A percentile compares a stretch with the other conserved stretches of the same genome.
Conservation (phyloP, 2,329 filamentous ascomycete species). For the Rhynchosporium secalis region DNA sequence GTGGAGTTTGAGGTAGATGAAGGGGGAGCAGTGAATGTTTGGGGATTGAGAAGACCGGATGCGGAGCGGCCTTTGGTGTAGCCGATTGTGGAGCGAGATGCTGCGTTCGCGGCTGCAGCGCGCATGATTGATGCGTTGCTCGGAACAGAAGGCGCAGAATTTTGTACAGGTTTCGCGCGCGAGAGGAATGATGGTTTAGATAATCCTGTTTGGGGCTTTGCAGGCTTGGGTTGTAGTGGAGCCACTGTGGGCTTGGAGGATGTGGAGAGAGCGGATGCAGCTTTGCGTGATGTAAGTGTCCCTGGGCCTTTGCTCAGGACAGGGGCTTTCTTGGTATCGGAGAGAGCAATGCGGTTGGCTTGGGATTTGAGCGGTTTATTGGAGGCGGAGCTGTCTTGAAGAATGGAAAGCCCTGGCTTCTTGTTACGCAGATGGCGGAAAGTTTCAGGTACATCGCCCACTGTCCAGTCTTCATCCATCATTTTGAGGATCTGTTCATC, state of each 20-base stretch:
- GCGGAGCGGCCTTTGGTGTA: conserved; percentile 74
- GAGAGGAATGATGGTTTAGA: conserved; percentile 39
- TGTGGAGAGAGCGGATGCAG: conserved; percentile 54
- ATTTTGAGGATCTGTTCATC: conserved; percentile 69
- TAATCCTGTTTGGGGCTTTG: conserved; percentile 37
- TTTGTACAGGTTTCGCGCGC: conserved; percentile 44
- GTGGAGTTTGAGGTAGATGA: background rate
- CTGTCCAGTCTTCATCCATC: conserved; percentile 62
- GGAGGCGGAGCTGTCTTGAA: conserved; percentile 12
- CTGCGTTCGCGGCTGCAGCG: conserved; percentile 61
- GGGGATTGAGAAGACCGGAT: conserved; percentile 42
- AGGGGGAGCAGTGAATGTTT: conserved; percentile 1
- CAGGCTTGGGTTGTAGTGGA: conserved; percentile 35
- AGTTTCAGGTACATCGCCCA: conserved; percentile 55
- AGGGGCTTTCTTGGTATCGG: conserved; percentile 29
- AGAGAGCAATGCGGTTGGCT: background rate
- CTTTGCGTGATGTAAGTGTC: conserved; percentile 55
- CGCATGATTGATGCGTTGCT: conserved; percentile 54
- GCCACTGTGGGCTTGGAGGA: conserved; percentile 31
- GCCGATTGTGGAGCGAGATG: conserved; percentile 79
- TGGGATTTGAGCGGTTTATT: background rate
- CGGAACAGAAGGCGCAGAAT: conserved; percentile 39
- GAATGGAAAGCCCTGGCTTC: conserved; percentile 20
- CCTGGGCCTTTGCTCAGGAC: conserved; percentile 43
- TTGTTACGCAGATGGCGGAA: conserved; percentile 39